Conservation (phyloP, 257 asterid species). For the Lycium ferocissimum region DNA sequence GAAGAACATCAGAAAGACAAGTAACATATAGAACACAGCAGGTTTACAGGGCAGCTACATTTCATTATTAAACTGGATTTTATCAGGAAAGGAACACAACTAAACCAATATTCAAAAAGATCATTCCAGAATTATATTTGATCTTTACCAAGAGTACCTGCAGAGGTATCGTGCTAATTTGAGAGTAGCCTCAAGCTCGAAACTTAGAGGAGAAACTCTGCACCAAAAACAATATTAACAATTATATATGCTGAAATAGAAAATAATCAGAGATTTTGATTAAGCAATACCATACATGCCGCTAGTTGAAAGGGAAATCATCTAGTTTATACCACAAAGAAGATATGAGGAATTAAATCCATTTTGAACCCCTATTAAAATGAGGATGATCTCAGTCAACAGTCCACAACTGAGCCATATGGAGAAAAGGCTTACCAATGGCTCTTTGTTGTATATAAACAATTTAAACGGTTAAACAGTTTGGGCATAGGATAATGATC, state of each 20-base stretch:
- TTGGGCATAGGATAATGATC: background rate
- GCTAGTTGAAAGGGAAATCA: slow-evolving; percentile 19
- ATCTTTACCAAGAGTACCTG: slow-evolving; percentile 62
- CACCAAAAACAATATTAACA: slow-evolving; percentile 22
- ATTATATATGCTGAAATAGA: background rate
- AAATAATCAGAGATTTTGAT: background rate
- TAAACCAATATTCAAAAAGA: background rate
- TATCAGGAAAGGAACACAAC: background rate
- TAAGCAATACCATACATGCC: slow-evolving; percentile 5
- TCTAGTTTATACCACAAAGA: slow-evolving; percentile 9
- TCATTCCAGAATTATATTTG: slow-evolving; percentile 18
- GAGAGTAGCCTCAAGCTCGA: slow-evolving; percentile 96
- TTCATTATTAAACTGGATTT: background rate
- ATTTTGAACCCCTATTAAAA: slow-evolving; percentile 12
- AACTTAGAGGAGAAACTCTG: slow-evolving; percentile 98
- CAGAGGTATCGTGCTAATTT: slow-evolving; percentile 96
- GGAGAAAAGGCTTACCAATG: background rate
- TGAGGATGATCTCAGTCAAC: slow-evolving; percentile 19
- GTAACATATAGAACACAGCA: background rate
- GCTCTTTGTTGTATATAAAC: background rate
- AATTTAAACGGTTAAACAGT: background rate
- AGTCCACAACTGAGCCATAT: background rate
- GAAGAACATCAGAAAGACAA: background rate
- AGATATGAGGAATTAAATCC: slow-evolving; percentile 4
- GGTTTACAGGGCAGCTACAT: background rate